Base-by-base conservation (phyloP, 305 asterid genomes). In the Fraxinus angustifolia region DNA sequence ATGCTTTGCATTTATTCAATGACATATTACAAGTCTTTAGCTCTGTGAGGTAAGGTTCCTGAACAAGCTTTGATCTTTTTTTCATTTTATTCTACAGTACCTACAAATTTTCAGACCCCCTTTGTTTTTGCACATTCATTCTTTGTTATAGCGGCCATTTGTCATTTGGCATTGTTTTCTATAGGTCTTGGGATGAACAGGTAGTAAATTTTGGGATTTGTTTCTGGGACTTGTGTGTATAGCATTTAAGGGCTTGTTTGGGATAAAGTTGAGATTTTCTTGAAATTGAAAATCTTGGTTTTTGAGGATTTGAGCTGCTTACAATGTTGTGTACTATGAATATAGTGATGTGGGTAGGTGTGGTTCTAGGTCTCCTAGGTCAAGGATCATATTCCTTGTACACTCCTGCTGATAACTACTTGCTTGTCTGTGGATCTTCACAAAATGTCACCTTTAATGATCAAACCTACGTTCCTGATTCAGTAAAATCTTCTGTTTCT, bases 371-470 rank as follows among this genome's bases (percentile, higher is more conserved):
- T 83, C 34, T 86, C 76, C 79, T 88, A 72, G 67, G 87, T 76
- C 78, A 81, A 33, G 86, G 82, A 77, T 89, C 93, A 26, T 70
- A 82, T 85, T 94, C 95, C 77, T 87, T 92, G 68, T 94, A 87
- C 82, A 84, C 89, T 50, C 98, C 98, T 62, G 84, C 86, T 84
- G 97, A 94, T 88, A 88, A 65, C 12, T 91, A 90, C 88, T 86
- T 94, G 82, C 84, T 96, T 82, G 95, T 90, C 73, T 96, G 99
- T 86, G 99, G 99, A 90, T 94, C 99, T 85, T 87, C 95, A 26
- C 90, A 90, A 85, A 91, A 91, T 81, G 94, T 93, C 80, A 84
- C 93, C 53, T 96, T 87, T 80, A 89, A 90, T 70, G 97, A 95
- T 45, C 97, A 87, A 70, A 91, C 90, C 21, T 96, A 90, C 68